Base-by-base conservation (phyloP, 2,329 filamentous ascomycete species). In the Leptographium flavum region DNA sequence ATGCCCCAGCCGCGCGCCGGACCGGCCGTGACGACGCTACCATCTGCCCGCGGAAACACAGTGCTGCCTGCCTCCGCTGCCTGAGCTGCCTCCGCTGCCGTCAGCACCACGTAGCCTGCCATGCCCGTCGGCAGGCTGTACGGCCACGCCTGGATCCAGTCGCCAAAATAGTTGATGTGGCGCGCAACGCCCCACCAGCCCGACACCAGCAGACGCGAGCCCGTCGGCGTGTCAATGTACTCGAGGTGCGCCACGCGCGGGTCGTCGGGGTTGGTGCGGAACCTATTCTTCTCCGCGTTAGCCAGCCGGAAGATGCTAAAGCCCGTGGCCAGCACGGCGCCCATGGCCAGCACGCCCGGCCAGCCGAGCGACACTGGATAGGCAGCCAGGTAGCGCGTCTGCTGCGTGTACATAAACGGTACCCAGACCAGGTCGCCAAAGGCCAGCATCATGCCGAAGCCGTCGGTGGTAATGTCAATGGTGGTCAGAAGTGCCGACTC, bases 371-470 rank as follows among this genome's bases (percentile, higher is more conserved):
- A 71, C 14, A 87, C 67, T 0, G 90, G 90, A 62, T 93, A 83
- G 11, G 83, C 72, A 1, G 87, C 75, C 6, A 96, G 77, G 61
- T 95, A 96, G 37, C 85, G 79, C 8, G 82, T 79, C 63, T 94
- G 88, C 31, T 86, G 69, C 17, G 79, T 83, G 70, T 94, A 96
- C 47, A 86, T 71, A 60, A 94, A 94, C 0, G 90, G 90, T 3
- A 95, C 75, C 90, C 90, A 96, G 50, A 83, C 84, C 6, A 95
- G 71, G 56, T 96, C 90, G 46, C 87, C 90, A 59, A 95, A 95
- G 2, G 85, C 71, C 30, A 96, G 73, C 90, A 96, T 96, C 67
- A 87, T 87, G 44, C 90, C 90, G 54, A 96, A 94, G 6, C 90
- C 90, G 55, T 96, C 90, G 36, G 80, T 85, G 43, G 82, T 94